Evolutionary conservation across 2,329 filamentous ascomycete genomes (phyloP).

Genomic region (Geosmithia flava): DNA sequence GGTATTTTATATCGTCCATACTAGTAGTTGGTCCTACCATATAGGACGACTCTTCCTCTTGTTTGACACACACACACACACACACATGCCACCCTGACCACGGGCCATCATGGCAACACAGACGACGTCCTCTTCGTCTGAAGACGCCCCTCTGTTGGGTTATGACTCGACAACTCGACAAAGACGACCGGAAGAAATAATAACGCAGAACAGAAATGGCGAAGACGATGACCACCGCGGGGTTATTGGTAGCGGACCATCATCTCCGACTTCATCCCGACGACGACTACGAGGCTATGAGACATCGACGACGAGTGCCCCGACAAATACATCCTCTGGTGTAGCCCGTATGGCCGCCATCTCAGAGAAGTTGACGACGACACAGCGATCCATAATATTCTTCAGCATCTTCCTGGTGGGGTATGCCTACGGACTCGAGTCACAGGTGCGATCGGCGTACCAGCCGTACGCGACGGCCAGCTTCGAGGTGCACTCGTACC

Average conservation of each 20-base stretch:
- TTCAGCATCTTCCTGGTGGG: conserved; percentile 44
- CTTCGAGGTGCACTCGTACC: conserved; percentile 38
- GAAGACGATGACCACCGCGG: neutral
- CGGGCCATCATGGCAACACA: neutral
- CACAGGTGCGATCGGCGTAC: conserved; percentile 36
- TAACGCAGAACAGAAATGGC: neutral
- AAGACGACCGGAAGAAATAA: neutral
- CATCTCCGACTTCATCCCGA: neutral
- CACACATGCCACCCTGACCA: too few species aligned
- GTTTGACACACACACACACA: neutral
- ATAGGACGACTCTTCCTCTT: neutral
- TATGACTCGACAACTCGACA: neutral
- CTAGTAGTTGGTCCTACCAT: too few species aligned
- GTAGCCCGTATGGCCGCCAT: conserved; percentile 40
- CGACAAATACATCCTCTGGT: conserved; percentile 15
- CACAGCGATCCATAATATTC: conserved; percentile 39
- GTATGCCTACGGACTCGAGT: conserved; percentile 47
- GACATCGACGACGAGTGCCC: neutral
- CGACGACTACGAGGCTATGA: neutral
- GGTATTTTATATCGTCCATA: neutral
- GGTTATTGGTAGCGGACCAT: too few species aligned
- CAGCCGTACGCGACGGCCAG: conserved; percentile 41
- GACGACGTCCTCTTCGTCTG: neutral
- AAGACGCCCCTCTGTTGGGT: neutral
- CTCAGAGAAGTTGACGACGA: conserved; percentile 27